These are phyloP conservation scores for Daldinia sp. DNA, from an alignment of 2,329 filamentous ascomycete genomes.

Conservation along the genomic window DNA sequence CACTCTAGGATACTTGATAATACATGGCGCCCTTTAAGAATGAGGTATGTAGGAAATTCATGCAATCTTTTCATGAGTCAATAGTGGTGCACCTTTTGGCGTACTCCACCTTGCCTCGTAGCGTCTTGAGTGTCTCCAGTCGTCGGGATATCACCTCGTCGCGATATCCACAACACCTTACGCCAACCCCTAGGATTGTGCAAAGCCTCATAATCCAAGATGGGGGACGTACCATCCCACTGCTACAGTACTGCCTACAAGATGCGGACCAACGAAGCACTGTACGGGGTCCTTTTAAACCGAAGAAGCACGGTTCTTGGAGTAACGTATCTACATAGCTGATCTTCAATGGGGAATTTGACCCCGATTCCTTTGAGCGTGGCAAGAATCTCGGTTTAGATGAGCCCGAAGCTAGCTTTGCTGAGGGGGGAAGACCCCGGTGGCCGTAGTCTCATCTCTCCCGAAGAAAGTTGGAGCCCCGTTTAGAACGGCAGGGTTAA, in stretches of 20 bases:
- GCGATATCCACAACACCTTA: neutral
- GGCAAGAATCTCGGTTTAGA: conserved; percentile 20
- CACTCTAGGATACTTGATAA: neutral
- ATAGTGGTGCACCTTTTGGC: neutral
- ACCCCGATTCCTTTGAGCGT: conserved; percentile 5
- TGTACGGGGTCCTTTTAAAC: conserved; percentile 17
- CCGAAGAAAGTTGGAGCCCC: conserved; percentile 29
- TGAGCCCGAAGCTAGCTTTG: conserved; percentile 27
- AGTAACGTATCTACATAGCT: neutral
- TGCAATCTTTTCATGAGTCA: conserved; percentile 18
- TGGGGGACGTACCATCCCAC: neutral
- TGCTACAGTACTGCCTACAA: conserved; percentile 1
- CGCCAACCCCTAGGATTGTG: neutral
- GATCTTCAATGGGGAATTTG: conserved; percentile 17
- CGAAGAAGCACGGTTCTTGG: conserved; percentile 2
- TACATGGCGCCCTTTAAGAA: neutral
- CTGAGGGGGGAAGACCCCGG: conserved; percentile 23
- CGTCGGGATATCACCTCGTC: conserved; percentile 21
- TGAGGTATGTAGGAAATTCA: neutral
- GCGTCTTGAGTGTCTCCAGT: conserved; percentile 8
- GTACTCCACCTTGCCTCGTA: conserved; percentile 26
- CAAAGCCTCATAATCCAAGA: neutral
- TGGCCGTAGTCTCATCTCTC: conserved; percentile 2
- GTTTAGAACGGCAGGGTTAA: conserved; percentile 4
- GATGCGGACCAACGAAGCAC: neutral